Evolutionary conservation across 495 filamentous ascomycete genomes (phyloP).

Genomic region (Elaphomyces granulatus): DNA sequence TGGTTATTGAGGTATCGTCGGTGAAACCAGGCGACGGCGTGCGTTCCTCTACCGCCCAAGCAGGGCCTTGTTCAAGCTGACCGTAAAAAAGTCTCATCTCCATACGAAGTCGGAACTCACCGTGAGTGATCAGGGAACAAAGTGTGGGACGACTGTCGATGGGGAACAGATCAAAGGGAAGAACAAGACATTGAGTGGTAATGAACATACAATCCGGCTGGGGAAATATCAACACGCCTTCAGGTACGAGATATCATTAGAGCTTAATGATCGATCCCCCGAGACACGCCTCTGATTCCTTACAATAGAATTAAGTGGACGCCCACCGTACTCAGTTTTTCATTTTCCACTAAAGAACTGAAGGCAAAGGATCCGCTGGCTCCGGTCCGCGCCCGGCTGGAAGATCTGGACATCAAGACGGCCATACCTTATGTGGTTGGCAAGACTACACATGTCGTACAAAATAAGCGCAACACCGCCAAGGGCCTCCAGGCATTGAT

Average conservation of each 20-base stretch:
- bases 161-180: slow-evolving; percentile 48
- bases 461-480: slow-evolving; percentile 77
- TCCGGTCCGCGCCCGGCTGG: slow-evolving; percentile 46
- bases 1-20: slow-evolving; percentile 55
- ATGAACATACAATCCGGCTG: slow-evolving; percentile 50
- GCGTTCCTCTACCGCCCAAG: slow-evolving; percentile 13
- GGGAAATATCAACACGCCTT: slow-evolving; percentile 45
- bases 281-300: too few relatives aligned
- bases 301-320: slow-evolving; percentile 58
- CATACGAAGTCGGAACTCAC: slow-evolving; percentile 47
- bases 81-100: slow-evolving; percentile 25
- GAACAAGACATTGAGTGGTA: slow-evolving; percentile 33
- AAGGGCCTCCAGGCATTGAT: slow-evolving; percentile 80
- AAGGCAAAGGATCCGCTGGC: slow-evolving; percentile 52
- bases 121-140: slow-evolving; percentile 58
- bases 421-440: slow-evolving; percentile 51
- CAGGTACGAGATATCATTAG: slow-evolving; percentile 31
- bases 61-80: slow-evolving; percentile 10
- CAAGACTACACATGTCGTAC: slow-evolving; percentile 74
- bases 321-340: slow-evolving; percentile 67
- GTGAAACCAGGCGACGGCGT: slow-evolving; percentile 60
- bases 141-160: slow-evolving; percentile 67
- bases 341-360: slow-evolving; percentile 59
- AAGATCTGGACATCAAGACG: slow-evolving; percentile 78
- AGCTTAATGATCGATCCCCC: too few relatives aligned